Base-by-base conservation (phyloP, 495 filamentous ascomycete genomes). In the Tricharina praecox region DNA sequence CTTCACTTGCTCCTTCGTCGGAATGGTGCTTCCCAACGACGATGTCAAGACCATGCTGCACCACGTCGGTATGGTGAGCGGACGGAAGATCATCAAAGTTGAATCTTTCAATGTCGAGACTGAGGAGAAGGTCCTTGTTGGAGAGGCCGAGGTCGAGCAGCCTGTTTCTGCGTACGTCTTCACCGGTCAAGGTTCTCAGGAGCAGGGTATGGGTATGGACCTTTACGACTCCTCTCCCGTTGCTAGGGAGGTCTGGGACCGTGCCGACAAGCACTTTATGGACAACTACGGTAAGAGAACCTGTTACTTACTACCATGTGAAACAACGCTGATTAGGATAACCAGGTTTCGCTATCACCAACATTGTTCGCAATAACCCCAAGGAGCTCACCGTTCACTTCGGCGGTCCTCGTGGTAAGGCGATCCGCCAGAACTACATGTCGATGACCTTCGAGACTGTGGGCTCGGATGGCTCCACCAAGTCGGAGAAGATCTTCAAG, bases 191-290 rank as follows among this genome's bases (percentile, higher is more conserved):
- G 90, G 90, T 40, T 92, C 83, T 26, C 90, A 99, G 64, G 90
- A 96, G 63, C 92, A 96, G 62, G 90, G 90, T 41, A 99, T 99
- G 90, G 90, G 90, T 66, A 99, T 99, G 90, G 90, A 95, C 63
- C 74, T 99, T 28, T 99, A 99, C 58, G 79, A 67, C 49, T 88
- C 77, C 67, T 95, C 88, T 59, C 70, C 78, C 2, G 90, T 99
- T 26, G 90, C 90, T 39, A 83, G 81, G 66, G 88, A 95, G 61
- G 92, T 99, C 23, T 99, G 90, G 90, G 88, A 99, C 62, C 77
- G 88, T 33, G 92, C 92, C 23, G 90, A 99, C 66, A 85, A 79
- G 63, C 92, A 99, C 62, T 93, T 99, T 63, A 79, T 95, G 67
- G 88, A 96, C 65, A 96, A 94, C 54, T 99, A 99, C 67, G 90